Evolutionary conservation across 1,284 basidiomycete genomes (phyloP), one percentile per base, ranked within the genome.

Genomic region (Ustilago trichophora): DNA sequence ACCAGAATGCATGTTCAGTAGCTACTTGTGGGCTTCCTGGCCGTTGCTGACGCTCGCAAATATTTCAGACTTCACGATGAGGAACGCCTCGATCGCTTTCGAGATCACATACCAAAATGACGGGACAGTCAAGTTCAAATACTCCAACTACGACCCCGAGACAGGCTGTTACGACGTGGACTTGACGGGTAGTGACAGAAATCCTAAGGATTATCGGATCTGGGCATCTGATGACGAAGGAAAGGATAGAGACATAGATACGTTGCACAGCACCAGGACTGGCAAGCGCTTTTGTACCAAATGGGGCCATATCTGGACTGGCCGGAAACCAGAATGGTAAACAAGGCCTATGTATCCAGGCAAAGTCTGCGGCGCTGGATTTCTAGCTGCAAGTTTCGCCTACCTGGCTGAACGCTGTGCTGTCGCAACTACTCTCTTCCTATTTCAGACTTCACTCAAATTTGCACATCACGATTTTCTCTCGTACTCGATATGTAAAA

Each of bases 91-190:
- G 4, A 34, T 21, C 13, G 40, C 40, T 1, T 59, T 59, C 16
- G 18, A 2, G 2, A 47, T 59, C 35, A 7, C n/a, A n/a, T n/a
- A 13, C 10, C 53, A 43, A 3, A 4, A 3, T 2, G 3, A 12
- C 8, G 2, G 0, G 1, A 11, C 5, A 5, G 26, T 29, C 15
- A 36, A 9, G 4, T 24, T 59, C 19, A 21, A 4, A 6, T 59
- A 38, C 35, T 52, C 52, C 35, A 45, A 24, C 29, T 59, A 52
- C 25, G 45, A 59, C 0, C 29, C 22, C 5, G 15, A 19, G 4
- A 59, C 57, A 4, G 57, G 57, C 26, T 59, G 57, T 25, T 59
- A 38, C 40, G 48, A 48, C 7, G 40, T 59, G 8, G 40, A 59
- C 11, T 34, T 59, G 7, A n/a, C n/a, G n/a, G n/a, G n/a, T n/a